Evolutionary conservation across 371 early-diverging fungal species (phyloP), one percentile per base, ranked within the genome.

Genomic region (Saksenaea oblongispora): DNA sequence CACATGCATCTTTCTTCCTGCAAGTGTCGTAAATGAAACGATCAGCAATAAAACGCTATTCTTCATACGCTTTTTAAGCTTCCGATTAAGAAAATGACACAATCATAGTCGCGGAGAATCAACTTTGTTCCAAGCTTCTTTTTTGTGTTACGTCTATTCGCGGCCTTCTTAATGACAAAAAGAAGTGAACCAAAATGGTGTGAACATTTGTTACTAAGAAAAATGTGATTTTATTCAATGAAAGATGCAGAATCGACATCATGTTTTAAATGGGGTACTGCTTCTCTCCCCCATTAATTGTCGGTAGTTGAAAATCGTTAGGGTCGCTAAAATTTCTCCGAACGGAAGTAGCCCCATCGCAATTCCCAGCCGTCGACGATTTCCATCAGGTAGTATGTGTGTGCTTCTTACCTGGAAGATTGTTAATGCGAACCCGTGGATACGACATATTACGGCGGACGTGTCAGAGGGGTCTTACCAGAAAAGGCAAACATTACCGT

Each of bases 41-140:
- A 47, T 47, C 51, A 47, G 24, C 5, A 47, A 10, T 22, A 47
- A 47, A 47, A 47, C 17, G 22, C 11, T 17, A 17, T 47, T 22
- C 22, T 22, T 47, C 51, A 9, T 47, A 5, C 22, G 22, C n/a
- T 31, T 47, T 47, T 47, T 47, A 47, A 47, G 51, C 51, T 47
- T 47, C 51, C 51, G 51, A n/a, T 47, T 47, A 47, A 47, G 22
- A 39, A 47, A 47, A 47, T 47, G 51, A 47, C 51, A 47, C 51
- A 47, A 47, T 47, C 22, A 22, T 22, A 47, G 51, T 18, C 22
- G 51, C 51, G 51, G 51, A 47, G 51, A 17, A 47, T 22, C 24
- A 47, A 47, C 51, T 22, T 47, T 47, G 51, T 47, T 47, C 27
- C 22, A 47, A 47, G 27, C 51, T 47, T 47, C 51, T 47, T 47